Evolutionary conservation across 306 rosid genomes (phyloP).

Genomic region (Gleditsia sinensis): DNA sequence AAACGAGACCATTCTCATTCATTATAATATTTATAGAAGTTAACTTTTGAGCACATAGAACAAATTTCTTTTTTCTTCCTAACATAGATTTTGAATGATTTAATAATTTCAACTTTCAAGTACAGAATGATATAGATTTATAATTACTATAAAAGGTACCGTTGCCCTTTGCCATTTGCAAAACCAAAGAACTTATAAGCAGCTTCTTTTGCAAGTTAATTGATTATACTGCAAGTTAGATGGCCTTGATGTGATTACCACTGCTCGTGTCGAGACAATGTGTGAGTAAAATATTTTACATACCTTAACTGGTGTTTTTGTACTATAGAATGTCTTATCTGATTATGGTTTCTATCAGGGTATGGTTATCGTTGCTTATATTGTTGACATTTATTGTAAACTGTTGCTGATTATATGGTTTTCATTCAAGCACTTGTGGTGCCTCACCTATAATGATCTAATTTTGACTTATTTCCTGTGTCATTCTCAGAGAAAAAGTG

Average conservation of each 20-base stretch:
- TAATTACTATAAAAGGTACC: neutral
- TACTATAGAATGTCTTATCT: neutral
- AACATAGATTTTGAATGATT: neutral
- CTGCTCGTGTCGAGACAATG: neutral
- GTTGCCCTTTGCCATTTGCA: neutral
- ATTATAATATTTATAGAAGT: neutral
- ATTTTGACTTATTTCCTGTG: slow-evolving; percentile 25
- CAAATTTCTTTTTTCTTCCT: neutral
- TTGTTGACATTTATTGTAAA: neutral
- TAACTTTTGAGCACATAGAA: neutral
- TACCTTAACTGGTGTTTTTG: neutral
- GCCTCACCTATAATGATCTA: slow-evolving; percentile 27
- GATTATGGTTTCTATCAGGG: neutral
- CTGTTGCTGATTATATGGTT: neutral
- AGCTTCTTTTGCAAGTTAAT: neutral
- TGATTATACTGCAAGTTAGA: neutral
- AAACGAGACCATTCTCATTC: neutral
- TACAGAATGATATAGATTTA: neutral
- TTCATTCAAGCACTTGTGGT: neutral
- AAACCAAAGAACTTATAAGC: neutral
- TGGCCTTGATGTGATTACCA: neutral
- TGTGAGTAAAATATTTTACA: neutral
- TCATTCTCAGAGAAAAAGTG: slow-evolving; percentile 82
- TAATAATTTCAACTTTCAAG: neutral
- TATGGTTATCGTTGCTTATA: neutral